These are phyloP conservation scores for Plasmodium billcollinsi DNA, from an alignment of 169 alveolate genomes.

Conservation along the genomic window DNA sequence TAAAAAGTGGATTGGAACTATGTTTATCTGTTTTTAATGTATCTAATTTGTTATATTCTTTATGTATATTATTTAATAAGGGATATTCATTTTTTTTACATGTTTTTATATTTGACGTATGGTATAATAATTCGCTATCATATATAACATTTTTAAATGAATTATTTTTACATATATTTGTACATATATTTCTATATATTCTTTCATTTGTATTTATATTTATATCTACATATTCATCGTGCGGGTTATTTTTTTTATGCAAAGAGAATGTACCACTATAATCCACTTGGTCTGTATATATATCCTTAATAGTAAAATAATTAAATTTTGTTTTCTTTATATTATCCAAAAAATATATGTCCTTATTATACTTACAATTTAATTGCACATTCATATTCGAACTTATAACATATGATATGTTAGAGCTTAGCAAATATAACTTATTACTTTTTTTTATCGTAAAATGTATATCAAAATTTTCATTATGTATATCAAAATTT, in stretches of 20 bases:
- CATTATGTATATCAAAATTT: not conserved
- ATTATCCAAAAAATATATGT: conserved; percentile 13
- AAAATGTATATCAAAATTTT: conserved; percentile 3
- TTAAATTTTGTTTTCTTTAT: conserved; percentile 9
- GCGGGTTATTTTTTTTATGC: too few species aligned
- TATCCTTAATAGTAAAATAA: not conserved
- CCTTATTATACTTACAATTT: conserved; percentile 5
- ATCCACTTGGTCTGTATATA: not conserved
- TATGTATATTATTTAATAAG: not conserved
- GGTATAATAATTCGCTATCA: not conserved
- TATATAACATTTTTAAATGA: not conserved
- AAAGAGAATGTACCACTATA: too few species aligned
- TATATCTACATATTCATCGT: too few species aligned
- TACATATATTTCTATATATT: not conserved
- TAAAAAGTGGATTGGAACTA: conserved; percentile 9
- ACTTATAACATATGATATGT: conserved; percentile 21
- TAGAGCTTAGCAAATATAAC: conserved; percentile 1
- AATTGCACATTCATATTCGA: conserved; percentile 18
- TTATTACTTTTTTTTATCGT: conserved; percentile 11
- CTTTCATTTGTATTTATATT: too few species aligned
- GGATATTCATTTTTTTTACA: not conserved
- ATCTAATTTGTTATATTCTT: not conserved
- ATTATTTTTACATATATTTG: not conserved
- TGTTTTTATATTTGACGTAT: not conserved
- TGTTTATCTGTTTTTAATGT: not conserved